phyloP scores from a whole-genome alignment of 805 yeast species.

The Teunomyces lycoperdinae region DNA sequence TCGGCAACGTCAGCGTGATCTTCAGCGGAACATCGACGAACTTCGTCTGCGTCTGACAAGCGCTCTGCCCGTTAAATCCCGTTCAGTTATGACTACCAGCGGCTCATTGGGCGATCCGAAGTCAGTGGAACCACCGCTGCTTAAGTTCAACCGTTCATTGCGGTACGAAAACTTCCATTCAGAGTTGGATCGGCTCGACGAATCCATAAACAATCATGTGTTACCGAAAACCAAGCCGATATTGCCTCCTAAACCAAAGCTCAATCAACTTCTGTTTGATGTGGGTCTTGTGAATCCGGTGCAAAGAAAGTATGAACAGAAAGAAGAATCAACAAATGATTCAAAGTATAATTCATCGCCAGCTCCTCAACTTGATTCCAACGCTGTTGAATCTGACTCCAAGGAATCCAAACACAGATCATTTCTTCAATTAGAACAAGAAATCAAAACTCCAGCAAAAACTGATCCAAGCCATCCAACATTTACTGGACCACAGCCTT shows the following conservation, averaged over 20 bases:
- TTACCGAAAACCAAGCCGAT: conserved; percentile 10
- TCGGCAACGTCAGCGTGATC: conserved; percentile 31
- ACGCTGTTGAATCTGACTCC: background rate
- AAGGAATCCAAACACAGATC: background rate
- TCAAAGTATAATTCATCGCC: too few species aligned
- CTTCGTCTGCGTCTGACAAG: conserved; percentile 23
- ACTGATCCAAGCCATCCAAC: background rate
- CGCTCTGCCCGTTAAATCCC: conserved; percentile 18
- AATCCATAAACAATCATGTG: conserved; percentile 11
- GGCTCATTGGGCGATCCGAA: too few species aligned
- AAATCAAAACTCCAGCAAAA: background rate
- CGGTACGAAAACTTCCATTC: background rate
- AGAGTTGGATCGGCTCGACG: background rate
- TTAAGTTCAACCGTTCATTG: conserved; percentile 16
- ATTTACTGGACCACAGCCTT: conserved; percentile 10
- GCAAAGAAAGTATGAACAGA: conserved; percentile 4
- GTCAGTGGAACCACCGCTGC: conserved; percentile 8
- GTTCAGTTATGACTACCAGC: background rate
- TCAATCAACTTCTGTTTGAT: conserved; percentile 6
- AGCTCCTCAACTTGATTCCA: background rate
- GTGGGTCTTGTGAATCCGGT: conserved; percentile 18
- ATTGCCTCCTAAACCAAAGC: background rate
- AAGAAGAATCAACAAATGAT: too few species aligned
- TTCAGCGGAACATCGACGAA: conserved; percentile 31
- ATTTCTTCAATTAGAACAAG: conserved; percentile 1